Evolutionary conservation across 73 alveolate species (phyloP), one percentile per base, ranked within the genome.

Genomic region (Paramecium bursaria): DNA sequence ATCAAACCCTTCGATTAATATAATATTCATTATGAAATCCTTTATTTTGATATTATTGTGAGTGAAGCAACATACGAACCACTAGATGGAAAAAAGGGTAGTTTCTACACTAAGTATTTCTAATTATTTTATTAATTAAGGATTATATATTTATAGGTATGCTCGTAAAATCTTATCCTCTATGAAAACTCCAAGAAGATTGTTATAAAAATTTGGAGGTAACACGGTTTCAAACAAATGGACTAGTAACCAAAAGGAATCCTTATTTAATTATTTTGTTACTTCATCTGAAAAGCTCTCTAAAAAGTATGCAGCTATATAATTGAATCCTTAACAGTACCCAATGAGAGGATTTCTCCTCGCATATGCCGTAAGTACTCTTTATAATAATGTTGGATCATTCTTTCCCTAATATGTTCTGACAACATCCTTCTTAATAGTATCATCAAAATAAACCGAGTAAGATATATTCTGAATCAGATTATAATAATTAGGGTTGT

Each of bases 241-340:
- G 19, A 67, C 49, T 39, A 79, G 22, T 15, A 79, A 73, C 89
- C 89, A 79, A 54, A 79, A 79, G 7, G 89, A 25, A 21, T 79
- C 85, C 89, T 79, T 17, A 17, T 3, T 15, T 35, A 3, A 1
- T 6, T 30, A 21, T 30, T 2, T 44, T 21, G 11, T 79, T 57
- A 22, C 85, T 30, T 39, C 55, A 10, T 31, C 49, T 2, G 61
- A 31, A 54, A 54, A 33, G 74, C 42, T 46, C 48, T 5, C 30
- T 30, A 54, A 50, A 10, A 79, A 55, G n/a, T 79, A 53, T 53
- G 61, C 61, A 4, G 60, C 85, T 4, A 79, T 79, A 39, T 79
- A 79, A 55, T 79, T 79, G 31, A 79, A 73, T 23, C 89, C 89
- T 55, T 79, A 39, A 47, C 89, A 79, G 42, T 79, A 79, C n/a